Base-by-base conservation (phyloP, 108 stramenopile genomes). In the Chaetoceros tenuissimus region DNA sequence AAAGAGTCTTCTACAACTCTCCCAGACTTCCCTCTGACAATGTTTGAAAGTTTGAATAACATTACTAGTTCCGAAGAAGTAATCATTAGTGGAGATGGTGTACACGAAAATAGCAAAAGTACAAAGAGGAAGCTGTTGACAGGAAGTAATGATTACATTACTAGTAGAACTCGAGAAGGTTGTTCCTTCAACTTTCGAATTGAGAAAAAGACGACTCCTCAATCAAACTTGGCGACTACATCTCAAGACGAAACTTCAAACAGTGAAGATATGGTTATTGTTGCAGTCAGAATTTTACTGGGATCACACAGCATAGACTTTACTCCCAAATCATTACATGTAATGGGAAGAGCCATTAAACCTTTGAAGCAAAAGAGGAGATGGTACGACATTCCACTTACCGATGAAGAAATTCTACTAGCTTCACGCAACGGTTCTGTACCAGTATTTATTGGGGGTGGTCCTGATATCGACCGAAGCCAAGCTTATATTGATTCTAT, bases 341-440 rank as follows among this genome's bases (percentile, higher is more conserved):
- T 89, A 1, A 73, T 84, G 66, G 87, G 84, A 23, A 59, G 90
- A 34, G 54, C 76, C 24, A 64, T 91, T 7, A 78, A 86, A 24
- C 45, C 85, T 50, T 72, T 56, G 44, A 66, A 67, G 2, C 53
- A 68, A 31, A 24, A 67, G 16, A 86, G 83, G 67, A 73, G 82
- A 21, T 92, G 91, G 91, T 88, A 92, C 57, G 79, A 83, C 51
- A 50, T 88, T 28, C 72, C 75, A 47, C 55, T 92, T 2, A 84
- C 87, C 16, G 72, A 75, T 24, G 91, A 88, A 47, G 91, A 92
- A 58, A 80, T 85, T 55, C 64, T 80, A 5, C 62, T 84, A 28
- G 79, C 66, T 0, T 46, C 78, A 3, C 64, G 84, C 57, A 82
- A 63, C 51, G 91, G 91, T 7, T 72, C 69, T 48, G 71, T 85